Evolutionary conservation across 768 basidiomycete species (phyloP), one percentile per base, ranked within the genome.

Genomic region (Hericium alpestre): DNA sequence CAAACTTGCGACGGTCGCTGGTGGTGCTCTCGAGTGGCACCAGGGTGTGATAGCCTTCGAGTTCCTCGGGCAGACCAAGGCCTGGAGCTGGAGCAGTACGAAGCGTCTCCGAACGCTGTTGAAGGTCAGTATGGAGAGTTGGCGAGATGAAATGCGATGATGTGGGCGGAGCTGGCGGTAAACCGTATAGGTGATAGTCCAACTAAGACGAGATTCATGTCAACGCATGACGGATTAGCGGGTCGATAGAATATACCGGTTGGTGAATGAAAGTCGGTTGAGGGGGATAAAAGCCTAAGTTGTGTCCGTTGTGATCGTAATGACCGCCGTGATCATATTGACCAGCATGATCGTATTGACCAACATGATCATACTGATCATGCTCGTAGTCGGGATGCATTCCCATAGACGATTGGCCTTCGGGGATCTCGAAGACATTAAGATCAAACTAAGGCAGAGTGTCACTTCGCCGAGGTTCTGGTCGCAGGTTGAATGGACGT

Each of bases 111-210:
- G 78, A 73, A 16, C 80, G 78, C 56, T 67, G 67, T 55, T 77
- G 77, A n/a, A 83, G 67, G 50, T 81, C 79, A 60, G 80, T 79
- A 46, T 83, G 85, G 16, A 84, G 73, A 22, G 77, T 77, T 64
- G 93, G 89, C n/a, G 93, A 86, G 51, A 96, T 78, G 72, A 95
- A 97, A 66, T 94, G 92, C 32, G 71, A 73, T 64, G 76, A 67
- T 63, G 78, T 65, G 66, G 86, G 74, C 56, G 76, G 71, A 47
- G 87, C 74, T 65, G 87, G 74, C 63, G 79, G 79, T 2, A 81
- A 79, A 3, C 89, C 86, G 73, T 99, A 99, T 32, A 97, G 78
- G 62, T 97, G 92, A 66, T 99, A 93, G 66, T 96, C 83, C 49
- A 98, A 79, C 91, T 95, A 66, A 46, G 54, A 55, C 15, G 18